Conservation (phyloP, 2,329 filamentous ascomycete species). For the Colletotrichum higginsianum region DNA sequence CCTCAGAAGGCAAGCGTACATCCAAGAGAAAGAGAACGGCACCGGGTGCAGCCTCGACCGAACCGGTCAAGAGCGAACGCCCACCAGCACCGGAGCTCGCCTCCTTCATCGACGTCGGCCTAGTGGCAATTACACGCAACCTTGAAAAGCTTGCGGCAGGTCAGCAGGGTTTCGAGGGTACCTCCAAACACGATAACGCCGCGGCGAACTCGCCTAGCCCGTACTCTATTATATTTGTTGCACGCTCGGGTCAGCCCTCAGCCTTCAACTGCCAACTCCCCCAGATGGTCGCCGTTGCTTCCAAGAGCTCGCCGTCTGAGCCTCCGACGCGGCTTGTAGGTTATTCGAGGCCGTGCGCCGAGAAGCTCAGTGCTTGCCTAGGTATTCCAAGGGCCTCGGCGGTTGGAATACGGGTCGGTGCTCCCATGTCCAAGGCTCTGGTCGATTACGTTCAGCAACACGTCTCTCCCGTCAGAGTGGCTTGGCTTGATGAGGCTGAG, state of each 20-base stretch:
- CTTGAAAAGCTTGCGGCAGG: constrained; percentile 53
- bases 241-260: constrained; percentile 70
- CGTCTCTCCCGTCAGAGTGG: constrained; percentile 66
- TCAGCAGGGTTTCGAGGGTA: constrained; percentile 51
- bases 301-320: constrained; percentile 55
- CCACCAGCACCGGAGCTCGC: constrained; percentile 64
- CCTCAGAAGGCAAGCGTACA: constrained; percentile 74
- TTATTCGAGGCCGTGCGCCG: constrained; percentile 72
- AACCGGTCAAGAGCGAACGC: constrained; percentile 50
- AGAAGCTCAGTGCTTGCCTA: constrained; percentile 69
- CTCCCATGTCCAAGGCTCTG: constrained; percentile 71
- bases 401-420: constrained; percentile 70
- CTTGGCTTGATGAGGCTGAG: constrained; percentile 62
- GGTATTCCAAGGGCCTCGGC: constrained; percentile 76
- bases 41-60: constrained; percentile 45
- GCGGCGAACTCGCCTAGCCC: constrained; percentile 23
- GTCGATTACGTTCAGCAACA: constrained; percentile 68
- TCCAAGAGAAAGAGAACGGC: constrained; percentile 66
- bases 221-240: constrained; percentile 71
- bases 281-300: constrained; percentile 67
- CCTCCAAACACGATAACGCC: constrained; percentile 45
- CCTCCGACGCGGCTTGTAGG: constrained; percentile 71
- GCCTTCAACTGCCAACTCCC: constrained; percentile 74
- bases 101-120: constrained; percentile 74
- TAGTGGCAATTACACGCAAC: constrained; percentile 73